Evolutionary conservation across 225 moss, liverwort and hornwort genomes (phyloP), one percentile per base, ranked within the genome.

Genomic region (Polytrichum formosum): DNA sequence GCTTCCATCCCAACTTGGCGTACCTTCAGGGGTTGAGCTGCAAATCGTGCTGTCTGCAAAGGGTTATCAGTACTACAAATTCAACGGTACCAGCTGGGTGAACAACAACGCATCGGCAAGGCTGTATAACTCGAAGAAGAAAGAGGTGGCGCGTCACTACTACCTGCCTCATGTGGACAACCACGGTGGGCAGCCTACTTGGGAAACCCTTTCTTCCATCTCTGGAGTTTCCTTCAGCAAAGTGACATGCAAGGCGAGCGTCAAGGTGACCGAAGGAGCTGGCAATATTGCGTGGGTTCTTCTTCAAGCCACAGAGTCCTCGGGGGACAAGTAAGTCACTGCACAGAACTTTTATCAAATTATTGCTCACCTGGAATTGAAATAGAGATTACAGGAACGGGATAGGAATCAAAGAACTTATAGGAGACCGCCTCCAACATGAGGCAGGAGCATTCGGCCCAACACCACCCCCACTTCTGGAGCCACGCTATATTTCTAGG

Each of bases 41-140:
- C 72, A 78, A 23, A 23, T 70, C 7, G 8, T 67, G 5, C 0
- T 78, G 18, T 65, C 4, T 10, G 88, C 61, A 0, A 2, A 1
- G 0, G 88, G 88, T 6, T 16, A 61, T 37, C 83, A 85, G 63
- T 81, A 89, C 30, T 89, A 89, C 76, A 67, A 22, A 0, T 89
- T 63, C 30, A 83, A 89, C 70, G 88, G 88, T 30, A 78, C 76
- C 7, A 61, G 28, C 30, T 89, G 88, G 88, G 70, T 70, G 78
- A 65, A 69, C 33, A 67, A 18, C 74, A 79, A 65, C 28, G 88
- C 80, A 22, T 66, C 72, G 53, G 88, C 88, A 25, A 23, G 23
- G 37, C 29, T 89, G 78, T 72, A 33, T 5, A 13, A 55, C 31
- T 6, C 13, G 4, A 25, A 53, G 67, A 67, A 73, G 33, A 56